Base-by-base conservation (phyloP, 306 rosid species). In the Senna siamea region DNA sequence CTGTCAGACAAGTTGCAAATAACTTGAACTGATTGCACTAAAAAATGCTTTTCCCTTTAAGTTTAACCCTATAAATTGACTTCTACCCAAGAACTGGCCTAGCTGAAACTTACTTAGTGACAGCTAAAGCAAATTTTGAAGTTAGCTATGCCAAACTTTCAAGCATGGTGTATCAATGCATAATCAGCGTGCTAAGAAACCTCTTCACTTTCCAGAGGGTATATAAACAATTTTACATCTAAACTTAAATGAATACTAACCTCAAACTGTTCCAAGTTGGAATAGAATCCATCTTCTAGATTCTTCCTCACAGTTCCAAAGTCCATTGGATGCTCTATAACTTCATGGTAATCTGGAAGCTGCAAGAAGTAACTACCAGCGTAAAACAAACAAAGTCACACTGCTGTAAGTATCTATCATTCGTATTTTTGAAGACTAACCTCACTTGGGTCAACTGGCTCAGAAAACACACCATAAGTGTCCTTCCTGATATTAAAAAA, bases 281-380 rank as follows among this genome's bases (percentile, higher is more conserved):
- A 60, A 82, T 89, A 86, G 54, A 70, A 79, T 74, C 82, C 90
- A 67, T 74, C 28, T 43, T 74, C 18, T 70, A 89, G 80, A 54
- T 89, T 89, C 76, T 82, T 79, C 87, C 81, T 83, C 52, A 89
- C 89, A 12, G 93, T 86, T 51, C 80, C 81, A 28, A 89, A 89
- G 80, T 89, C 93, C 93, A 89, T 89, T 17, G 93, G 91, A 67
- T 86, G 73, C 63, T 78, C 83, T 47, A 89, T 82, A 35, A 89
- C 82, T 59, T 89, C 93, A 54, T 78, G 86, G 72, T 89, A 89
- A 76, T 89, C 93, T 15, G 93, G 93, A 66, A 89, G 91, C 93
- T 89, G 79, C 85, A 59, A 61, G 50, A 7, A 64, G 40, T 41
- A 28, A 80, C 54, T 68, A 64, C 37, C 35, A 64, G 1, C 7